Evolutionary conservation across 2,329 filamentous ascomycete genomes (phyloP).

Genomic region (Epichloe aotearoae): DNA sequence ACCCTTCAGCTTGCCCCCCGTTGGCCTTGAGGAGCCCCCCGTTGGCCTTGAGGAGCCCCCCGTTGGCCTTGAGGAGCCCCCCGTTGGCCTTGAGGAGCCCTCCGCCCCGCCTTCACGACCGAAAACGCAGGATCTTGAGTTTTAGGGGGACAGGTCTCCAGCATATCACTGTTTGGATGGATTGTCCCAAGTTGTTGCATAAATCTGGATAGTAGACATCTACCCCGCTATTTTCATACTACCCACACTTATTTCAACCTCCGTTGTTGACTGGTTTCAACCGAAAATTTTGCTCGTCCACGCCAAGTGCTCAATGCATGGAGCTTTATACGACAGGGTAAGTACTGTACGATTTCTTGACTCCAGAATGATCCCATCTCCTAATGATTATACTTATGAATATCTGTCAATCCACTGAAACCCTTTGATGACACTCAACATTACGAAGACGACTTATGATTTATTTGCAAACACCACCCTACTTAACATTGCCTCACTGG

Average conservation of each 20-base stretch:
- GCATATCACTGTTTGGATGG: no score
- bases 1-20: slow-evolving; percentile 71
- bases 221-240: background rate
- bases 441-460: slow-evolving; percentile 34
- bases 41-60: background rate
- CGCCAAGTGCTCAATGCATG: background rate
- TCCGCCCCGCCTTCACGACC: background rate
- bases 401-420: slow-evolving; percentile 50
- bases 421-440: slow-evolving; percentile 30
- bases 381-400: slow-evolving; percentile 37
- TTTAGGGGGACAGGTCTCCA: slow-evolving; percentile 31
- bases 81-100: slow-evolving; percentile 20
- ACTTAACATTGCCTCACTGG: background rate
- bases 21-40: slow-evolving; percentile 1
- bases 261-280: background rate
- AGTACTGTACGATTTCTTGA: background rate
- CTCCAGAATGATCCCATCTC: background rate
- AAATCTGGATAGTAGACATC: background rate
- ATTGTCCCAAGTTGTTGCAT: background rate
- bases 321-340: background rate
- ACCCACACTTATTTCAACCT: background rate
- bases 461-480: background rate
- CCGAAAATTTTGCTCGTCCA: background rate
- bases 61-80: no score
- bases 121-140: slow-evolving; percentile 58